Conservation (phyloP, 1,284 basidiomycete genomes). For the Ustilago tritici region DNA sequence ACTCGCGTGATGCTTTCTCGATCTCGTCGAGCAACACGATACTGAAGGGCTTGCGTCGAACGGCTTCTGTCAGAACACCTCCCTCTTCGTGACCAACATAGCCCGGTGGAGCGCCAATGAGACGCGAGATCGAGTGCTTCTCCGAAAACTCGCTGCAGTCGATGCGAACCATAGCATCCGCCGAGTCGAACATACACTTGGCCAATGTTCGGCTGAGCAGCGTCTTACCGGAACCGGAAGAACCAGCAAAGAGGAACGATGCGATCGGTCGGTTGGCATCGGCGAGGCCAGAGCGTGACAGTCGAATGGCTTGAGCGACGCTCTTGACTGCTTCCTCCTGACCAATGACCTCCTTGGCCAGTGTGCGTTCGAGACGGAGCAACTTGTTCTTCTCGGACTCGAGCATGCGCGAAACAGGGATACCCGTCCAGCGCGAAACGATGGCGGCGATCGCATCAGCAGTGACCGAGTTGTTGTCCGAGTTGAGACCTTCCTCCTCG, state of each 20-base stretch:
- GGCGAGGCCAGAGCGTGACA: slow-evolving; percentile 74
- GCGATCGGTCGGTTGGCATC: slow-evolving; percentile 74
- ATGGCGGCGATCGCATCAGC: slow-evolving; percentile 73
- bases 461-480: slow-evolving; percentile 61
- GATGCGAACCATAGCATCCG: slow-evolving; percentile 74
- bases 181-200: slow-evolving; percentile 73
- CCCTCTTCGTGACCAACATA: slow-evolving; percentile 92
- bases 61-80: slow-evolving; percentile 75
- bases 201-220: slow-evolving; percentile 72
- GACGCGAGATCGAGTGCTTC: slow-evolving; percentile 73
- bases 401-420: slow-evolving; percentile 70
- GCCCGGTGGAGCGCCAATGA: slow-evolving; percentile 74
- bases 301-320: slow-evolving; percentile 74
- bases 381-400: slow-evolving; percentile 68
- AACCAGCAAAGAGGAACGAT: slow-evolving; percentile 73
- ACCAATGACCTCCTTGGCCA: slow-evolving; percentile 72
- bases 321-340: slow-evolving; percentile 75
- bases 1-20: slow-evolving; percentile 86
- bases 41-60: slow-evolving; percentile 68
- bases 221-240: slow-evolving; percentile 74
- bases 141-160: slow-evolving; percentile 73
- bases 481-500: slow-evolving; percentile 66
- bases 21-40: slow-evolving; percentile 70
- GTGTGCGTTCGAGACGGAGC: slow-evolving; percentile 61
- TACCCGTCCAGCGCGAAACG: slow-evolving; percentile 73